These are phyloP conservation scores for Gastrolobium bilobum DNA, from an alignment of 306 rosid species.

Conservation along the genomic window DNA sequence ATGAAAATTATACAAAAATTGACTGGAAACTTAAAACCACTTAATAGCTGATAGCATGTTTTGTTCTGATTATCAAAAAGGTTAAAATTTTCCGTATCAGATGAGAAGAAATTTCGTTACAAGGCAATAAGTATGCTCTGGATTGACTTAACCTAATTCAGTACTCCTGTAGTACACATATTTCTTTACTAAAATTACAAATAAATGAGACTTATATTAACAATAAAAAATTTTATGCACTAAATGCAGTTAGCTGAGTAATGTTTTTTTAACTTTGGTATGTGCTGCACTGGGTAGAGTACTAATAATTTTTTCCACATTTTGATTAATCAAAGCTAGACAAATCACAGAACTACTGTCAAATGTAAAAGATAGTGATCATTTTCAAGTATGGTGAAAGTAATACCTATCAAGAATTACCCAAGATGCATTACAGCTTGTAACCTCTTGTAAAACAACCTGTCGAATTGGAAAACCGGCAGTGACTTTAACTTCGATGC, in stretches of 20 bases:
- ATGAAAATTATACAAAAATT: background rate
- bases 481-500: slow-evolving; percentile 65
- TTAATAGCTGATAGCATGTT: too few relatives aligned
- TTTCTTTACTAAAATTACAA: too few relatives aligned
- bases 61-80: background rate
- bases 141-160: background rate
- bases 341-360: background rate
- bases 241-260: too few relatives aligned
- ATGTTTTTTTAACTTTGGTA: too few relatives aligned
- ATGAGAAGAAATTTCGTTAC: background rate
- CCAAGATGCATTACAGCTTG: slow-evolving; percentile 60
- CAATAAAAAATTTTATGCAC: too few relatives aligned
- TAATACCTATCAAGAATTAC: slow-evolving; percentile 67
- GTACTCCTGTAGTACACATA: too few relatives aligned
- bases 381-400: slow-evolving; percentile 15
- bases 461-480: slow-evolving; percentile 71
- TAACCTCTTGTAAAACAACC: slow-evolving; percentile 69
- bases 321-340: too few relatives aligned
- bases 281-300: too few relatives aligned
- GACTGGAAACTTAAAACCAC: background rate
- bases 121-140: background rate
- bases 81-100: background rate
- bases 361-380: background rate
- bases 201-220: too few relatives aligned
- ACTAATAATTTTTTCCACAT: too few relatives aligned